Conservation (phyloP, 139 green algal genomes). For the Chara braunii region DNA sequence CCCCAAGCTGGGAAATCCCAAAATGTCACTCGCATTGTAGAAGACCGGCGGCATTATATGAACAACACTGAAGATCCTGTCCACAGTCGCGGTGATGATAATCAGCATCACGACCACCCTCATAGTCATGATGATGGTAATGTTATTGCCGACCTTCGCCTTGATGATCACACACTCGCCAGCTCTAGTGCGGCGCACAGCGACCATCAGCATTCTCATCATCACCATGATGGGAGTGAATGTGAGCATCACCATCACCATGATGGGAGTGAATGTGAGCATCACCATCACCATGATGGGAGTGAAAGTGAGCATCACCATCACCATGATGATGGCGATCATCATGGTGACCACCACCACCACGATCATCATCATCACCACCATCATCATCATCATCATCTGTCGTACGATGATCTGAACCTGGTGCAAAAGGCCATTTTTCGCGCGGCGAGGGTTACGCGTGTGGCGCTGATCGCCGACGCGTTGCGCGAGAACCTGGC, state of each 20-base stretch:
- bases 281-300: slow-evolving; percentile 11
- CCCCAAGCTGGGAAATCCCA: background rate
- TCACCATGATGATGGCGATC: slow-evolving; percentile 11
- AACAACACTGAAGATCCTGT: background rate
- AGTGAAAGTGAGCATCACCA: slow-evolving; percentile 8
- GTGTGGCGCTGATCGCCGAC: slow-evolving; percentile 13
- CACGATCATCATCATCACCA: slow-evolving; percentile 21
- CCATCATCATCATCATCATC: background rate
- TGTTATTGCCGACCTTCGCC: background rate
- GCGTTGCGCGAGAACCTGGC: slow-evolving; percentile 31
- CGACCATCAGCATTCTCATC: background rate
- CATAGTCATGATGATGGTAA: slow-evolving; percentile 6
- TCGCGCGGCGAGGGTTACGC: background rate
- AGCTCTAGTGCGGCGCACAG: background rate
- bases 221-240: slow-evolving; percentile 25
- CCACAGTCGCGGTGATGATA: slow-evolving; percentile 11
- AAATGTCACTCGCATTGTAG: background rate
- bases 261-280: background rate
- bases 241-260: slow-evolving; percentile 26
- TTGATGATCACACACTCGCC: background rate
- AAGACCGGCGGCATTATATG: background rate
- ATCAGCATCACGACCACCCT: slow-evolving; percentile 21
- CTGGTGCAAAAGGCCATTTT: slow-evolving; percentile 10
- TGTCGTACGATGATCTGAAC: slow-evolving; percentile 12
- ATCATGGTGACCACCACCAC: background rate